Conservation (phyloP, 2,329 filamentous ascomycete genomes). For the Epichloe amarillans region DNA sequence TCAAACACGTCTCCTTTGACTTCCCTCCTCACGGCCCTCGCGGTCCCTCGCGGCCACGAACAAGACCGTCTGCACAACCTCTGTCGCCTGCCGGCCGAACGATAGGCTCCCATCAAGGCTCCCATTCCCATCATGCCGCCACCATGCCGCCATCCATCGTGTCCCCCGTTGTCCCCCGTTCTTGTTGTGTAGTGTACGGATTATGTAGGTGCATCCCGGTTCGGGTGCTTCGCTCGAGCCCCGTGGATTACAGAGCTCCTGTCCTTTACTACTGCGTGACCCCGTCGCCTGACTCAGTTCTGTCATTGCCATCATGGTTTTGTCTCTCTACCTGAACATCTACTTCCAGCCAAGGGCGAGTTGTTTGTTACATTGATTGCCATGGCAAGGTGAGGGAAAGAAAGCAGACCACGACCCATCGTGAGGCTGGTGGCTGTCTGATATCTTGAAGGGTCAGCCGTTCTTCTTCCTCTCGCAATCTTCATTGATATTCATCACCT, state of each 20-base stretch:
- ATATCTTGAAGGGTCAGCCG: too few relatives aligned
- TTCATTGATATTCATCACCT: background rate
- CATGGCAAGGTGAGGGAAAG: background rate
- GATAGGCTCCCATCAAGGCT: background rate
- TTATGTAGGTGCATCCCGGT: background rate
- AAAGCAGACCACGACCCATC: too few relatives aligned
- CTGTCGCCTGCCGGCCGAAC: background rate
- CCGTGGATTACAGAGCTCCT: background rate
- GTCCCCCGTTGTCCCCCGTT: too few relatives aligned
- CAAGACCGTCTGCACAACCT: background rate
- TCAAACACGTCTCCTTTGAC: background rate
- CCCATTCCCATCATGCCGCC: background rate
- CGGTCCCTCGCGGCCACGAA: background rate
- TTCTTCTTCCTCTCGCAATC: background rate
- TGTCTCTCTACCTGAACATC: background rate
- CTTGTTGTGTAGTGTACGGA: background rate
- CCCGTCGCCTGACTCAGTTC: background rate
- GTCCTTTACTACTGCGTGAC: background rate
- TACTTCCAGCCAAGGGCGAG: background rate
- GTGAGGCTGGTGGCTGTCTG: background rate
- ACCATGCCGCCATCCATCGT: background rate
- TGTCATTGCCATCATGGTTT: background rate
- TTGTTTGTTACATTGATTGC: background rate
- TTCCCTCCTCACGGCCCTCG: too few relatives aligned
- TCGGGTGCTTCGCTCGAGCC: background rate